Percentiles rank a stretch among this genome's conserved stretches.
Evolutionary conservation across 345 rosid species (phyloP).

Genomic region (Rhodamnia argentea): DNA sequence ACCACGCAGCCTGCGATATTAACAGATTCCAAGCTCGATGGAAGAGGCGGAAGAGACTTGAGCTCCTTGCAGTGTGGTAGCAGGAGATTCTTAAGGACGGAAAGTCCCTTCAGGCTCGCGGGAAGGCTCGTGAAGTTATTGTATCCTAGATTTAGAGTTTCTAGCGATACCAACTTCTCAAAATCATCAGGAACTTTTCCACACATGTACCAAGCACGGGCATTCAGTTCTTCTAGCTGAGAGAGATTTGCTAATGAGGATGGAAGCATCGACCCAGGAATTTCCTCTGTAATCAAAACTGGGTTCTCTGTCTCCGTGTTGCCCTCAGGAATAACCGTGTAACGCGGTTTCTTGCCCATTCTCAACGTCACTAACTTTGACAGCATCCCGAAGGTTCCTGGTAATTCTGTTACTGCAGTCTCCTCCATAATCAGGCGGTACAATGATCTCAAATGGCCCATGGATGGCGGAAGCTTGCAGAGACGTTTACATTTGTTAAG

Average conservation of each 20-base stretch:
- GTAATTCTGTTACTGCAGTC: constrained; percentile 27
- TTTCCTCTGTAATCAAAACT: background rate
- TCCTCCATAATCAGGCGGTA: constrained; percentile 23
- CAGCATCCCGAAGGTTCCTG: constrained; percentile 32
- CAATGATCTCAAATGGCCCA: constrained; percentile 29
- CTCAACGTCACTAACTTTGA: constrained; percentile 19
- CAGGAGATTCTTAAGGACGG: constrained; percentile 22
- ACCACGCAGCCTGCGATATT: constrained; percentile 23
- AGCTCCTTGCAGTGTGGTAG: constrained; percentile 29
- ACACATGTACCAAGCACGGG: constrained; percentile 30
- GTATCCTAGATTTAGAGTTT: constrained; percentile 23
- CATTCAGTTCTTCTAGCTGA: constrained; percentile 23
- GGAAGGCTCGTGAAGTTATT: constrained; percentile 40
- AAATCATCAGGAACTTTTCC: constrained; percentile 45
- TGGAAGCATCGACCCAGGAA: constrained; percentile 5
- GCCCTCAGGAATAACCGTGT: background rate
- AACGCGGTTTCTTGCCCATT: constrained; percentile 16
- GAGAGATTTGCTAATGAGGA: constrained; percentile 26
- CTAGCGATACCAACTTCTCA: constrained; percentile 26
- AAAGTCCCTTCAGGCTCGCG: constrained; percentile 30
- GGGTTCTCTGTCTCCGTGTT: background rate
- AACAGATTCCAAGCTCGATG: constrained; percentile 25
- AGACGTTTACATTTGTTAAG: constrained; percentile 21
- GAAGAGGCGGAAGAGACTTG: constrained; percentile 40
- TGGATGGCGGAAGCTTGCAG: constrained; percentile 32